A percentile compares a stretch with the other conserved stretches of the same genome.
Conservation (phyloP, 2,329 filamentous ascomycete species). For the Alternaria consortialis region DNA sequence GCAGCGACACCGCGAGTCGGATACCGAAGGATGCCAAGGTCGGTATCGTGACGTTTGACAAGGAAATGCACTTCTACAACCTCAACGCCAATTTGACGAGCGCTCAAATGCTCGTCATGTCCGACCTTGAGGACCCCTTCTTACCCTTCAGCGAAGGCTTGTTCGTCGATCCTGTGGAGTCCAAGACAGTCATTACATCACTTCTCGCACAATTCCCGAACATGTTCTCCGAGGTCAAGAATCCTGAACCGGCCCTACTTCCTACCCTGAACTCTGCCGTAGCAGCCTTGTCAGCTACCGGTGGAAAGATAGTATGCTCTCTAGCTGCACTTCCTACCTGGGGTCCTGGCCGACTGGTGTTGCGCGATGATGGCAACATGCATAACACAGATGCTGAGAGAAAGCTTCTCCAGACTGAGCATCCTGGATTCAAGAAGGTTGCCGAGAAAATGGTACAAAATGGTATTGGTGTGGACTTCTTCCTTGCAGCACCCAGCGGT, state of each 20-base stretch:
- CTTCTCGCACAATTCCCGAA: slow-evolving; percentile 83
- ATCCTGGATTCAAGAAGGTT: slow-evolving; percentile 84
- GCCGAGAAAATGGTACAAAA: slow-evolving; percentile 87
- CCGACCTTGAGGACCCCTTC: slow-evolving; percentile 95
- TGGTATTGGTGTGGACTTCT: slow-evolving; percentile 92
- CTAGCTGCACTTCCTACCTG: slow-evolving; percentile 88
- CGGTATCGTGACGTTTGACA: slow-evolving; percentile 95
- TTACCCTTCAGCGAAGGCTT: slow-evolving; percentile 89
- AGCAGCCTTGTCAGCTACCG: slow-evolving; percentile 83
- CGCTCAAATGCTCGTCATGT: slow-evolving; percentile 98
- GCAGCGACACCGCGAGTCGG: slow-evolving; percentile 61
- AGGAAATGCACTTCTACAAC: slow-evolving; percentile 98
- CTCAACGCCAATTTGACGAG: slow-evolving; percentile 80
- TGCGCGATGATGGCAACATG: slow-evolving; percentile 88
- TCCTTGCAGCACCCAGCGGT: slow-evolving; percentile 88
- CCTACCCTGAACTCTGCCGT: slow-evolving; percentile 85
- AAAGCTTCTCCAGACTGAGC: slow-evolving; percentile 89
- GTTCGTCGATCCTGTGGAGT: slow-evolving; percentile 93
- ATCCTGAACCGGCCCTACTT: slow-evolving; percentile 87
- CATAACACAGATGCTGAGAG: slow-evolving; percentile 85
- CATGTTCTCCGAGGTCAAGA: slow-evolving; percentile 88
- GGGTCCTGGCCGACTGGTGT: slow-evolving; percentile 84
- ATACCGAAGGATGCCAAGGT: slow-evolving; percentile 85
- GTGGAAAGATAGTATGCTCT: slow-evolving; percentile 91
- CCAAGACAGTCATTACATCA: slow-evolving; percentile 84